Base-by-base conservation (phyloP, 1,139 yeast genomes). In the Yarrowia galli region DNA sequence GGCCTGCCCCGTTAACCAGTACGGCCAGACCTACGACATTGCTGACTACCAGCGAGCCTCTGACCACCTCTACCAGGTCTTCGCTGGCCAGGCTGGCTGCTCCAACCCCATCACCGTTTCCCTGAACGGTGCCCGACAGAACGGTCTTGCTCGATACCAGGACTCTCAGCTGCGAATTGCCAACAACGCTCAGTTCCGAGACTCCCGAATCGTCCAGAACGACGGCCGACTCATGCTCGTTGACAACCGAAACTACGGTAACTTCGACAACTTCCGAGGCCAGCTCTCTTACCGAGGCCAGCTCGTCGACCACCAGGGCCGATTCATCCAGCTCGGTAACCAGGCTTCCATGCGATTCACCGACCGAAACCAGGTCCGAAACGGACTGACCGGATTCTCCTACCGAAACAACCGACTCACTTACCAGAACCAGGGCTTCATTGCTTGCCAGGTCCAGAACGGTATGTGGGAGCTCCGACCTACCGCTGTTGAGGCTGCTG, bases 201-300 rank as follows among this genome's bases (percentile, higher is more conserved):
- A 54, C 48, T 54, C 46, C 7, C 61, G 36, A 25, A 20, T 54
- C 12, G 48, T 54, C 38, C 40, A 38, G 42, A 54, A 54, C 48
- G 36, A 54, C 48, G 61, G 61, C 61, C 61, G 46, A 23, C 61
- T 54, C 25, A 38, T 54, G 61, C 61, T 54, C 18, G 25, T 54
- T 12, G 61, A 54, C 38, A 18, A 25, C 23, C 61, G 48, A 54
- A 54, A 40, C 61, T 1, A 5, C 46, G 46, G 36, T 38, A 54
- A 54, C 61, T 54, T 8, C 13, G 25, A 54, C 61, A 36, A 38
- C 48, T 54, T 54, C 61, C 61, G 36, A 13, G 61, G 61, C 61
- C 61, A 54, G 61, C 46, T 54, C 48, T 54, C 61, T n/a, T 54
- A 54, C 61, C 61, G 61, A 40, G 61, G 61, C 61, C 61, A 54